Conservation (phyloP, 2,329 filamentous ascomycete species). For the Periglandula ipomoeae region DNA sequence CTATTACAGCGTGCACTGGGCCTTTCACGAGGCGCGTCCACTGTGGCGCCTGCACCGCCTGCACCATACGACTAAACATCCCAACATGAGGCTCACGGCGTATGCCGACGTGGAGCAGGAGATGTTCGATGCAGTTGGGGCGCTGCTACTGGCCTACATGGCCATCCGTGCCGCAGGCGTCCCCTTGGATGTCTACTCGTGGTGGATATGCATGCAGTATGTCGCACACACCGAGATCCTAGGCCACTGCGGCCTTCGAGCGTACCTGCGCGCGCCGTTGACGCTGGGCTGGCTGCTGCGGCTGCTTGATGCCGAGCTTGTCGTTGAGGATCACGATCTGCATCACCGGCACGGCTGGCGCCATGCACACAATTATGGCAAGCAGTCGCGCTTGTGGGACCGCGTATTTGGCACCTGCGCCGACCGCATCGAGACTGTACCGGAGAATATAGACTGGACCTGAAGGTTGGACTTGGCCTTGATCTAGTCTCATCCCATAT, state of each 20-base stretch:
- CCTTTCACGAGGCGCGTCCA: constrained; percentile 28
- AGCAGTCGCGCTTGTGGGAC: constrained; percentile 28
- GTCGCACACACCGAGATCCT: constrained; percentile 20
- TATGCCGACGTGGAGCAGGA: constrained; percentile 34
- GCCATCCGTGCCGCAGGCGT: constrained; percentile 24
- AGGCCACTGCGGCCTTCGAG: constrained; percentile 27
- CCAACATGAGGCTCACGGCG: constrained; percentile 21
- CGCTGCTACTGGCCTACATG: constrained; percentile 29
- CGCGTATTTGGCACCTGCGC: constrained; percentile 25
- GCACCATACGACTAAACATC: background rate
- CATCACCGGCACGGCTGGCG: constrained; percentile 29
- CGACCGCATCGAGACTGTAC: constrained; percentile 23
- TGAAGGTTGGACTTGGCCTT: too few species aligned
- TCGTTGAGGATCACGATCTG: constrained; percentile 33
- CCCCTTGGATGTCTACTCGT: constrained; percentile 36
- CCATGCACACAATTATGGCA: constrained; percentile 26
- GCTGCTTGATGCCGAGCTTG: constrained; percentile 23
- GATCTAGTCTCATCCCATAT: too few species aligned
- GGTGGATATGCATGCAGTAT: constrained; percentile 29
- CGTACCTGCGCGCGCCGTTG: constrained; percentile 24
- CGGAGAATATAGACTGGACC: too few species aligned
- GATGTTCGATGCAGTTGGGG: constrained; percentile 30
- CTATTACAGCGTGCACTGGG: constrained; percentile 16
- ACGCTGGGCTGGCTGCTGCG: constrained; percentile 24
- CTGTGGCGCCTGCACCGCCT: constrained; percentile 31